Conservation (phyloP, 1,284 basidiomycete genomes). For the Microbotryum violaceum region DNA sequence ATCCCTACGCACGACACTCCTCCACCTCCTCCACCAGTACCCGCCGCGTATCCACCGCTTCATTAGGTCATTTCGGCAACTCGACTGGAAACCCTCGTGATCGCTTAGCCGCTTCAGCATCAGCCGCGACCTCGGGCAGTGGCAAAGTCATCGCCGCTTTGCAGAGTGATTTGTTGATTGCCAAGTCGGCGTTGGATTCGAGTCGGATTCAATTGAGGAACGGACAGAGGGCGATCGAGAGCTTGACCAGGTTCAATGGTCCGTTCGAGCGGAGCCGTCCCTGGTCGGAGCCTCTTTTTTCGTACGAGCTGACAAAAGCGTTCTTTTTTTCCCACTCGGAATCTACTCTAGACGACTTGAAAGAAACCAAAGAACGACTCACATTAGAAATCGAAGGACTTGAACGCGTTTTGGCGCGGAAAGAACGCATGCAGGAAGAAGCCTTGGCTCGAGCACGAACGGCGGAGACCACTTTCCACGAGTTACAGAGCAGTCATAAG, state of each 20-base stretch:
- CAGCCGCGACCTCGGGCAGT: constrained; percentile 18
- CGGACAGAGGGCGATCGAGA: constrained; percentile 29
- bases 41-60: neutral
- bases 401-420: constrained; percentile 73
- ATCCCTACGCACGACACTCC: neutral
- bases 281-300: too few relatives aligned
- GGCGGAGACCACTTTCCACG: constrained; percentile 35
- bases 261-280: neutral
- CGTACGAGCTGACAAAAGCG: constrained; percentile 4
- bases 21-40: constrained; percentile 1
- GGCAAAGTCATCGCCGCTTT: constrained; percentile 30
- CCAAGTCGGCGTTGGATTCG: constrained; percentile 21
- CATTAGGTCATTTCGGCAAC: neutral
- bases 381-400: constrained; percentile 73
- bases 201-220: constrained; percentile 27
- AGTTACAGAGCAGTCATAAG: constrained; percentile 21
- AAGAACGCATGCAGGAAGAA: constrained; percentile 73
- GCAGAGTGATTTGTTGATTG: constrained; percentile 23
- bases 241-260: constrained; percentile 25
- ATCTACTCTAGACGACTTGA: constrained; percentile 61
- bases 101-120: constrained; percentile 14
- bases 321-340: neutral
- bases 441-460: constrained; percentile 37
- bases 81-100: constrained; percentile 12
- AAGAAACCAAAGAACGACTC: constrained; percentile 69